These are phyloP conservation scores for Wallacemonas sp. DNA, from an alignment of 208 protist species.

Conservation along the genomic window DNA sequence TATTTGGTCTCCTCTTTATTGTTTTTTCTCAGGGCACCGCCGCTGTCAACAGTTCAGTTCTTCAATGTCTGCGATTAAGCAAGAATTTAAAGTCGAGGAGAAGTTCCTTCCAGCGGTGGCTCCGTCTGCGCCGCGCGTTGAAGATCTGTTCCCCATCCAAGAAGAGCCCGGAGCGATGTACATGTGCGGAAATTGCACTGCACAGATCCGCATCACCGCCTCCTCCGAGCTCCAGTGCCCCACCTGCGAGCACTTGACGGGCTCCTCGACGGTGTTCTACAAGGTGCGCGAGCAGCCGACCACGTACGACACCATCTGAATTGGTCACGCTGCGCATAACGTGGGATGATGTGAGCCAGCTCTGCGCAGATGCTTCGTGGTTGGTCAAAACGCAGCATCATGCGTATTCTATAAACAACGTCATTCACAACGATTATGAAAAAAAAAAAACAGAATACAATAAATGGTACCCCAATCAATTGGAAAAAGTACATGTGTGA, in stretches of 20 bases:
- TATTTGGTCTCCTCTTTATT: too few species aligned
- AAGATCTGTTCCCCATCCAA: conserved; percentile 8
- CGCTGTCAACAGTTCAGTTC: too few species aligned
- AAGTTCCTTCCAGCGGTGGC: conserved; percentile 11
- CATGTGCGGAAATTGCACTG: conserved; percentile 83
- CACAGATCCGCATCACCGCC: conserved; percentile 51
- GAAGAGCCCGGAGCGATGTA: conserved; percentile 62
- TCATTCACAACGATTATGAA: too few species aligned
- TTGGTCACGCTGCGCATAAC: not conserved
- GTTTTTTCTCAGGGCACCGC: too few species aligned
- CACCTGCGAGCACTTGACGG: conserved; percentile 73
- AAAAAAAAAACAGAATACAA: too few species aligned
- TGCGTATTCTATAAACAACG: too few species aligned
- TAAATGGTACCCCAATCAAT: too few species aligned
- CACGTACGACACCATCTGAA: conserved; percentile 86
- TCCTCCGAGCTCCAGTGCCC: conserved; percentile 70
- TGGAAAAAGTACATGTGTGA: too few species aligned
- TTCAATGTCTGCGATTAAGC: conserved; percentile 22
- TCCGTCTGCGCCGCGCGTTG: conserved; percentile 15
- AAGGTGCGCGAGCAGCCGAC: conserved; percentile 84
- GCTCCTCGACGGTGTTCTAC: conserved; percentile 89
- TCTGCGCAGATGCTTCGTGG: too few species aligned
- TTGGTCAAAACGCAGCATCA: too few species aligned
- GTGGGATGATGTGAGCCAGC: too few species aligned
- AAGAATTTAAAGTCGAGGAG: conserved; percentile 40